Conservation (phyloP, 306 rosid species). For the Lathyrus sativus region DNA sequence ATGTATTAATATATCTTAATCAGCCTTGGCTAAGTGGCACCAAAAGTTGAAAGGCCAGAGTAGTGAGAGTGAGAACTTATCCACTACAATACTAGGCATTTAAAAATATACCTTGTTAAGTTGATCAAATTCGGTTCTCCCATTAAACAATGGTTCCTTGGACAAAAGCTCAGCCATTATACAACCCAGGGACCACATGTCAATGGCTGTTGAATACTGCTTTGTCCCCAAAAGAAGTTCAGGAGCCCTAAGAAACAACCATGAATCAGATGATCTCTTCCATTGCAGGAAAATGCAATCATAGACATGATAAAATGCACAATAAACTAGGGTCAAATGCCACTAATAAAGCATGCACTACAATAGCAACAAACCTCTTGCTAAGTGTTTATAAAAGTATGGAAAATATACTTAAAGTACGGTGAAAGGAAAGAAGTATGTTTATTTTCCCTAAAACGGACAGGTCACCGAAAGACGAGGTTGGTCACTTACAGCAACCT, state of each 20-base stretch:
- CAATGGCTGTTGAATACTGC: slow-evolving; percentile 91
- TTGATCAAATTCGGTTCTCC: slow-evolving; percentile 92
- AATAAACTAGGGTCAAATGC: slow-evolving; percentile 3
- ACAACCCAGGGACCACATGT: slow-evolving; percentile 99
- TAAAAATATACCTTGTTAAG: slow-evolving; percentile 76
- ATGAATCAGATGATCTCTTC: slow-evolving; percentile 32
- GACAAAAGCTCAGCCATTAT: slow-evolving; percentile 97
- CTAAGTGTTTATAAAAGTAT: not conserved
- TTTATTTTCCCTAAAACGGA: not conserved
- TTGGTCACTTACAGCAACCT: slow-evolving; percentile 4
- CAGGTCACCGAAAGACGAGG: not conserved
- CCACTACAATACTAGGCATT: slow-evolving; percentile 8
- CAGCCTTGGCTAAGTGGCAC: slow-evolving; percentile 21
- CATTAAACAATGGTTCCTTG: slow-evolving; percentile 89
- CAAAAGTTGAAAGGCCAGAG: not conserved
- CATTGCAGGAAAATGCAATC: slow-evolving; percentile 13
- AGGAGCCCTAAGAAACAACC: slow-evolving; percentile 76
- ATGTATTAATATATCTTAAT: not conserved
- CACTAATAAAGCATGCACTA: slow-evolving; percentile 13
- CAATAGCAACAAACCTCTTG: not conserved
- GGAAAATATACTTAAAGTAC: not conserved
- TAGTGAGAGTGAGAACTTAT: not conserved
- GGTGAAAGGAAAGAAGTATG: not conserved
- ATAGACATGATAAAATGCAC: slow-evolving; percentile 13
- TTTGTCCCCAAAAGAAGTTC: slow-evolving; percentile 87